Evolutionary conservation across 805 yeast genomes (phyloP), one percentile per base, ranked within the genome.

Genomic region (Myxozyma vanderwaltii): DNA sequence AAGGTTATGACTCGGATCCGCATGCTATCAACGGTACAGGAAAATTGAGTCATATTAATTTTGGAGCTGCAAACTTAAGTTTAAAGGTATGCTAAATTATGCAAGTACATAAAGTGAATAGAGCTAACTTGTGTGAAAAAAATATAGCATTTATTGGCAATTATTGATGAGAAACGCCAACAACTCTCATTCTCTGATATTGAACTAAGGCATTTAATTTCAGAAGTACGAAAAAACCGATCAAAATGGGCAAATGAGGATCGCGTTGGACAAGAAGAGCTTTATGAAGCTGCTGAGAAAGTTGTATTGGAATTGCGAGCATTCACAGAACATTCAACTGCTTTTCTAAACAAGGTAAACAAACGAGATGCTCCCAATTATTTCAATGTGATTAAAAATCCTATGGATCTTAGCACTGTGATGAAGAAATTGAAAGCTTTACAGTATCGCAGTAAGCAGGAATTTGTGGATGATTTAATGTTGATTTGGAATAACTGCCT

Each of bases 291-390:
- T 0, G 92, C 97, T 69, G 99, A 94, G 68, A 91, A 91, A 69
- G 99, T 94, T 1, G 91, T 92, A 0, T 76, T 86, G 64, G 98
- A 94, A 68, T 76, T 94, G 33, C 81, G 99, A 69, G 89, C 92
- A 5, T 89, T 87, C 67, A 92, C 99, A 0, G 97, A 94, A 69
- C 98, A 94, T 74, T 91, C 97, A 0, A 91, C 97, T 0, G 96
- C 98, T 0, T 94, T 94, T 70, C 78, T 94, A 65, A 94, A 91
- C 74, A 89, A 89, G 70, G 99, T 94, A n/a, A 89, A 94, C 59
- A 94, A 94, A 71, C 81, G 99, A 56, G 99, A 94, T 69, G 99
- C 99, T 0, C 99, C 99, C 6, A 94, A 94, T 71, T 94, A 94
- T 74, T 90, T 90, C 65, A 86, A 86, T 57, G 80, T 94, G 43